Conservation (phyloP, 441 rosid species). For the Arabidopsis lyrata region DNA sequence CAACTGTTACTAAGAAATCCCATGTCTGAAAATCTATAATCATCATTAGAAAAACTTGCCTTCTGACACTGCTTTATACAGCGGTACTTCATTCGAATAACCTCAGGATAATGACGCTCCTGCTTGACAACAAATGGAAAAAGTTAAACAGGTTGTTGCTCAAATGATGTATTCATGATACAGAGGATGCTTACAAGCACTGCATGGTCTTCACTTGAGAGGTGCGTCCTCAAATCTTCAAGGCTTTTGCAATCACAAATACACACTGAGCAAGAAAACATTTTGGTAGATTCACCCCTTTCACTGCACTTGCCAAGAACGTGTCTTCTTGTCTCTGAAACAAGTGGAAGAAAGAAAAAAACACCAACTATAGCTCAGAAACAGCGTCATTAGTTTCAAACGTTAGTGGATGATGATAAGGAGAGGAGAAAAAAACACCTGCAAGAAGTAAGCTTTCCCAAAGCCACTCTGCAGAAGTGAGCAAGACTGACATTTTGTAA, state of each 20-base stretch:
- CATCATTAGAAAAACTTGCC: not conserved
- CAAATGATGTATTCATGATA: not conserved
- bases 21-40: not conserved
- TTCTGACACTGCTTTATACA: not conserved
- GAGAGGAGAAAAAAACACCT: constrained; percentile 9
- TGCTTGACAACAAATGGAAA: not conserved
- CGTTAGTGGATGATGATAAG: not conserved
- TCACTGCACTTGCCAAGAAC: constrained; percentile 19
- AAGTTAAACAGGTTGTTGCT: not conserved
- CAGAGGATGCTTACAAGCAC: not conserved
- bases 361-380: too few relatives aligned
- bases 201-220: constrained; percentile 4
- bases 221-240: constrained; percentile 7
- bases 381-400: not conserved
- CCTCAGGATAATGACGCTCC: not conserved
- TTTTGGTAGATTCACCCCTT: constrained; percentile 5
- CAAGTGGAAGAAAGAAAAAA: too few relatives aligned
- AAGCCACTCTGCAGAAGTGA: constrained; percentile 4
- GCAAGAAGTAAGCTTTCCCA: constrained; percentile 15
- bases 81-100: not conserved
- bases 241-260: not conserved
- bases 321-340: not conserved
- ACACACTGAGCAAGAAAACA: constrained; percentile 13
- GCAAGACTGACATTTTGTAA: not conserved
- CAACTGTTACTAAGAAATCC: not conserved